Evolutionary conservation across 768 basidiomycete genomes (phyloP), one percentile per base, ranked within the genome.

Genomic region (Pleurotus tuber-regium): DNA sequence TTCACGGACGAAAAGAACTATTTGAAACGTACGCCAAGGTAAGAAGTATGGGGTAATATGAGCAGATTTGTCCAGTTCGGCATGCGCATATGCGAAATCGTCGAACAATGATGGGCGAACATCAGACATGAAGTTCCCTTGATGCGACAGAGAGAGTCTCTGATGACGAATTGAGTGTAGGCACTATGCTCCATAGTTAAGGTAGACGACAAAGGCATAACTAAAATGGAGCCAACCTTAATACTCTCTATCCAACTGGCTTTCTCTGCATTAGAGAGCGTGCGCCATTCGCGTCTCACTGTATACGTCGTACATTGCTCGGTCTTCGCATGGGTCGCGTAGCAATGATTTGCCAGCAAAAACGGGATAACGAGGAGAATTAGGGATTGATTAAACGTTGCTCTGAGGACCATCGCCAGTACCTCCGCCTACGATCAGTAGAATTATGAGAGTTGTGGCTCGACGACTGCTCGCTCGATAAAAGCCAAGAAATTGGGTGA

Each of bases 261-360:
- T 26, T 38, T 23, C 18, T 57, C 30, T 14, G 43, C 49, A 10
- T 14, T 54, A 11, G 38, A 43, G 12, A 57, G 25, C 18, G 47
- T 51, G n/a, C 53, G 53, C 56, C 56, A 57, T 42, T 57, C 56
- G 12, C 51, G 36, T 12, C 56, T 53, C 33, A 48, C 46, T 12
- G 46, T 48, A 19, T 18, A 35, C 29, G 46, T 31, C 31, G 31
- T 31, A 21, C 46, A 48, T 24, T 48, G 12, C 7, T 35, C 25
- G 29, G 21, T 35, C 29, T 18, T 48, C 11, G 29, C n/a, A n/a
- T 48, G 46, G 23, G 31, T 24, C 14, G 46, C 46, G 18, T 24
- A 31, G 19, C 46, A 31, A 21, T 30, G 19, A 9, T 14, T 23
- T 8, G 31, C 8, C 31, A 23, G n/a, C 16, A 48, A 30, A 19